A percentile compares a stretch with the other conserved stretches of the same genome.
These are phyloP conservation scores for Candida sakaeoensis DNA, from an alignment of 805 yeast species.

Conservation along the genomic window DNA sequence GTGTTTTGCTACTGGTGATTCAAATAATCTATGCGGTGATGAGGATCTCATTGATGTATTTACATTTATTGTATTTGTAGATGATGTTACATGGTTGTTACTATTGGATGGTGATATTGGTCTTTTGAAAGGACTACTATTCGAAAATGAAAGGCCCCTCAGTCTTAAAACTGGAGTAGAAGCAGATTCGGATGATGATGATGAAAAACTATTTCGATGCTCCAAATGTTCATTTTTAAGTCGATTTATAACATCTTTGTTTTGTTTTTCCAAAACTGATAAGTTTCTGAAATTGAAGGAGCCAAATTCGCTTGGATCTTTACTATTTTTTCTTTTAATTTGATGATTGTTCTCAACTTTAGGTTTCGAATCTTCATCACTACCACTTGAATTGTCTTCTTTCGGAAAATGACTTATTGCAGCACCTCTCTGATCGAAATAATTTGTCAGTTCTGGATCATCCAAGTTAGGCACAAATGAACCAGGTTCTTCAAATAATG, in stretches of 20 bases:
- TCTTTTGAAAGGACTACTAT: conserved; percentile 37
- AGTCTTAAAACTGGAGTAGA: conserved; percentile 34
- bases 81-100: neutral
- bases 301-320: conserved; percentile 82
- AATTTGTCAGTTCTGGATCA: conserved; percentile 84
- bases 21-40: conserved; percentile 25
- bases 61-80: conserved; percentile 4
- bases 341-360: neutral
- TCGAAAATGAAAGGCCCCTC: conserved; percentile 30
- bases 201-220: conserved; percentile 48
- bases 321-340: conserved; percentile 56
- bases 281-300: conserved; percentile 86
- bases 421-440: conserved; percentile 91
- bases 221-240: conserved; percentile 80
- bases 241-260: conserved; percentile 85
- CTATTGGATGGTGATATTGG: conserved; percentile 40
- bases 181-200: conserved; percentile 44
- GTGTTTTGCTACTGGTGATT: conserved; percentile 17
- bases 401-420: conserved; percentile 58
- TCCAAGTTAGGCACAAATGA: conserved; percentile 78
- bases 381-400: conserved; percentile 28
- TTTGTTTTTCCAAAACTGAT: conserved; percentile 87
- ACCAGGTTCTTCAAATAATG: conserved; percentile 65
- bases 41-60: conserved; percentile 14
- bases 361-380: conserved; percentile 5